Base-by-base conservation (phyloP, 2,329 filamentous ascomycete genomes). In the Geosmithia putterillii region DNA sequence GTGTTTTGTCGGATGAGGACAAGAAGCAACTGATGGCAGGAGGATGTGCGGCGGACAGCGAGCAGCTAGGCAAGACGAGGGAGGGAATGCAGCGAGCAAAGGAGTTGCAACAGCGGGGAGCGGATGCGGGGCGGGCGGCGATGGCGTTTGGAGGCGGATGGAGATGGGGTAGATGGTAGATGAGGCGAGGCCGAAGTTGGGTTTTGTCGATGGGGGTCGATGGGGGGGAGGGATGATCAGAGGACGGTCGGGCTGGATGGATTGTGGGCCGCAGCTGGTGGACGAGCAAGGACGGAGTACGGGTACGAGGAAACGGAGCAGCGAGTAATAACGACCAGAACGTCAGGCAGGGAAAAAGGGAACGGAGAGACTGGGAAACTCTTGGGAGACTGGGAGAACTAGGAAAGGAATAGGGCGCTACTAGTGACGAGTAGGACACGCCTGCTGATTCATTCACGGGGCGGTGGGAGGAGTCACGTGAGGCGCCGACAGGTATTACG, bases 171-270 rank as follows among this genome's bases (percentile, higher is more conserved):
- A 19, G 45, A 45, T 47, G 46, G 34, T 35, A 20, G 42, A 45
- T 34, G 43, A 44, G 41, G 43, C 38, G 38, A 47, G 42, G 41
- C 41, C 42, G 22, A 43, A n/a, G n/a, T n/a, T n/a, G n/a, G 28
- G 28, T 41, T 36, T 10, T 34, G 36, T 36, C 12, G 38, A 32
- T 32, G 28, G 28, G 15, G 28, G 15, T 12, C 10, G 28, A 32
- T 32, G 10, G 15, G 15, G 15, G 22, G 28, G n/a, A n/a, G n/a
- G 28, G 15, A 32, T 9, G 28, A 32, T 32, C 28, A 32, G 15
- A 32, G 22, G 28, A 32, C 10, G 28, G 28, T 32, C 28, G 28
- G 15, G 28, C 10, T 12, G 22, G 43, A 14, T 32, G 28, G 28
- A 32, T 32, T 9, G 28, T 32, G 28, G 28, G 28, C 28, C 28